phyloP scores from a whole-genome alignment of 192 early-diverging fungal species.

The Tieghemiomyces parasiticus region DNA sequence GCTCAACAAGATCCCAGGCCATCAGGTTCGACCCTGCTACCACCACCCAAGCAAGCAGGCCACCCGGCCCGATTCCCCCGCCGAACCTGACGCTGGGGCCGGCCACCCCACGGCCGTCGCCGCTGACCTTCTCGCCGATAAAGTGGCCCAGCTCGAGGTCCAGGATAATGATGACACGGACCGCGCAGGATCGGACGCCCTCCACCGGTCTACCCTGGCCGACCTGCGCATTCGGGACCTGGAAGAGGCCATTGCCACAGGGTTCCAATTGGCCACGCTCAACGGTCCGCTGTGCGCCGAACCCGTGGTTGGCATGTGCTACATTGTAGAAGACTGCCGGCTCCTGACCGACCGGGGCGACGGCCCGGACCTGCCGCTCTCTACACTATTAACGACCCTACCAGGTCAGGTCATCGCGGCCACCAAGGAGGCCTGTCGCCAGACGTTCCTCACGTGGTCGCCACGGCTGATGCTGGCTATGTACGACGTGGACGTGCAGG shows the following conservation, averaged over 20 bases:
- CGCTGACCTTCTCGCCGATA: background rate
- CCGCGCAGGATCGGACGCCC: too few relatives aligned
- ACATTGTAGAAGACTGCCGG: constrained; percentile 1
- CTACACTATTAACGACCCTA: constrained; percentile 6
- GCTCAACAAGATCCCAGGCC: constrained; percentile 44
- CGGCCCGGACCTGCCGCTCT: background rate
- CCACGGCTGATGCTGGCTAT: constrained; percentile 90
- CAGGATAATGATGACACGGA: too few relatives aligned
- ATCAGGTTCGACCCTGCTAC: constrained; percentile 18
- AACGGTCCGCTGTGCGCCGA: constrained; percentile 88
- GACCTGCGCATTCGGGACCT: constrained; percentile 33
- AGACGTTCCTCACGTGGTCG: constrained; percentile 85
- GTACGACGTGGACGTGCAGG: constrained; percentile 95
- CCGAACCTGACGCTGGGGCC: constrained; percentile 14
- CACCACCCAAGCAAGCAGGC: constrained; percentile 1
- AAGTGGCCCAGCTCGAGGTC: constrained; percentile 6
- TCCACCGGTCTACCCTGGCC: too few relatives aligned
- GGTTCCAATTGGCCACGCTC: constrained; percentile 86
- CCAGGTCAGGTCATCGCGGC: constrained; percentile 80
- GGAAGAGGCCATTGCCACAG: constrained; percentile 68
- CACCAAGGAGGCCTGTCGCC: constrained; percentile 64
- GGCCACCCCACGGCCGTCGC: background rate
- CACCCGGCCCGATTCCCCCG: background rate
- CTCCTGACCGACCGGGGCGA: background rate
- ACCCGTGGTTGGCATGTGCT: constrained; percentile 66